Evolutionary conservation across 2,329 filamentous ascomycete species (phyloP), one percentile per base, ranked within the genome.

Genomic region (Trichophyton simii): DNA sequence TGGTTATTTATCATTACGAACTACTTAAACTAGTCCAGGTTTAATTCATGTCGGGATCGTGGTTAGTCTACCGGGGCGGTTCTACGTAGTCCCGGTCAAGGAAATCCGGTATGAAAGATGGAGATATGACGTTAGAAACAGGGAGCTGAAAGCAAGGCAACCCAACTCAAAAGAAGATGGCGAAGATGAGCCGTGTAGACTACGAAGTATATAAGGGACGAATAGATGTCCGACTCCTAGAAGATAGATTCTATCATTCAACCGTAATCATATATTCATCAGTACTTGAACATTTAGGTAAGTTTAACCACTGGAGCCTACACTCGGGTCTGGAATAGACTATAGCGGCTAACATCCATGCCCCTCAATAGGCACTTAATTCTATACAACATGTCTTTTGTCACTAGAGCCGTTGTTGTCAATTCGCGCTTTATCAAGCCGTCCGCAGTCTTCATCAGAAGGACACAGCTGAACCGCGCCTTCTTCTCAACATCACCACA

Each of bases 401-500:
- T 75, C 65, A 65, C 67, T 52, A 72, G 72, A 63, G 63, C 69
- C 63, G 69, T 71, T 38, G 50, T 70, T 58, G 63, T 70, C 50
- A 50, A 59, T 15, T 48, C 58, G 6, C 68, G 68, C 62, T 65
- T 67, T 18, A 60, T 70, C 22, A 60, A 64, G 55, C 60, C 66
- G 42, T 61, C 64, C 46, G 55, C 52, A 58, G 52, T 59, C 20
- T 25, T 59, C 25, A 31, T n/a, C 42, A 42, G 42, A 13, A 50
- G 41, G 58, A 50, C 55, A 60, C 65, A 59, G 54, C 61, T 57
- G 50, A 62, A 66, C 57, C 63, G 68, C 50, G 63, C 63, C 13
- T 68, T 68, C 60, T 82, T 86, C 75, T 81, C 80, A 68, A 83
- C 81, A 63, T 79, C 81, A 9, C 69, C 75, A 44, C 67, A 72